Base-by-base conservation (phyloP, 129 eudicot genomes). In the Flaveria bidentis region DNA sequence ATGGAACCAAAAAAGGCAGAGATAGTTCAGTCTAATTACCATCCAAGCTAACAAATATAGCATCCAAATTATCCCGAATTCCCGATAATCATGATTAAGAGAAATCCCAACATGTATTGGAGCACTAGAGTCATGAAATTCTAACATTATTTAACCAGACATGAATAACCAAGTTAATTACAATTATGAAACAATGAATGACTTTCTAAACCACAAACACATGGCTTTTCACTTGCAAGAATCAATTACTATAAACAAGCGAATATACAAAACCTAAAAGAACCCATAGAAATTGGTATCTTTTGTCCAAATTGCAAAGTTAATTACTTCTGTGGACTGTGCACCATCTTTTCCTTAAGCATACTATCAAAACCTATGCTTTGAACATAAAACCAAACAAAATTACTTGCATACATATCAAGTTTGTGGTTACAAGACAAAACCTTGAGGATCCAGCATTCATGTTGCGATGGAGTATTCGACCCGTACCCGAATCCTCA, bases 391-490 rank as follows among this genome's bases (percentile, higher is more conserved):
- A 51, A 2, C 28, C 44, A 76, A n/a, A 20, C 7, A 15, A 44
- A 20, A 74, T 3, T 5, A 62, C 71, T 49, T 49, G 20, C 53
- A 30, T 13, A 36, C n/a, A 53, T 28, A 28, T 28, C 30, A 28
- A 28, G 20, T 11, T 26, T 72, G 7, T 20, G 26, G 30, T 26
- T 8, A 16, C 57, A 15, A 41, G 63, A 57, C n/a, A 73, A 23
- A 23, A 86, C 92, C 95, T 86, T 11, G 94, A 77, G 4, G 90
- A 76, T 14, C 81, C 93, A 45, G 91, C 91, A 76, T 84, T 87
- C 61, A 87, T 45, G 51, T 84, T 92, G 74, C 96, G 92, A 79
- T 89, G 97, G 71, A 92, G 85, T 47, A 92, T 78, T 76, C 88
- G 80, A 15, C 87, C 84, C 41, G 70, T 62, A 28, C 81, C 77